These are phyloP conservation scores for Microsporum audouinii DNA, from an alignment of 2,329 filamentous ascomycete species.

Conservation along the genomic window DNA sequence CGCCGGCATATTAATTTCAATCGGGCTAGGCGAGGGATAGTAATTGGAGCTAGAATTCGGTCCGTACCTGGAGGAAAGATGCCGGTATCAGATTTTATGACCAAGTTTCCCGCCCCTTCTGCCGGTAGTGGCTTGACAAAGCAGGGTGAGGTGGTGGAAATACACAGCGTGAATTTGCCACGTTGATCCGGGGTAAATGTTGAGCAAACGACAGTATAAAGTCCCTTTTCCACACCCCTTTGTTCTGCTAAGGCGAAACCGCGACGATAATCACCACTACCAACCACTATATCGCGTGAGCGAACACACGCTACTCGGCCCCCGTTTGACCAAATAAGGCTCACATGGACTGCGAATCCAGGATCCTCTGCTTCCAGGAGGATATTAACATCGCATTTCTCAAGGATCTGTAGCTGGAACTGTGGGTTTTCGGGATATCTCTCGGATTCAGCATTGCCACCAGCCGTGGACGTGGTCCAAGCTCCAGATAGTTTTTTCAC, in stretches of 20 bases:
- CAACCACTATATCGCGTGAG: conserved; percentile 64
- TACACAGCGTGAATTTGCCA: conserved; percentile 60
- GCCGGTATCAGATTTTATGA: conserved; percentile 36
- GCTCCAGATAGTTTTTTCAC: conserved; percentile 49
- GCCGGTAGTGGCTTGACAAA: conserved; percentile 51
- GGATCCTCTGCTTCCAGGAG: conserved; percentile 57
- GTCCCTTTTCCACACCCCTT: conserved; percentile 51
- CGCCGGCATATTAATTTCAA: conserved; percentile 47
- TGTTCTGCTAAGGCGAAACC: conserved; percentile 62
- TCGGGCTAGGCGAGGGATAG: conserved; percentile 46
- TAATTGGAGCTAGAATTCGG: conserved; percentile 43
- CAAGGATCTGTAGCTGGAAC: conserved; percentile 53
- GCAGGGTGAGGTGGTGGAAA: conserved; percentile 52
- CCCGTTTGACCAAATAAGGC: conserved; percentile 67
- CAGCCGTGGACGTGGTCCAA: conserved; percentile 72
- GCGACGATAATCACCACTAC: conserved; percentile 79
- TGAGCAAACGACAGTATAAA: conserved; percentile 80
- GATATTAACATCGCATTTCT: conserved; percentile 53
- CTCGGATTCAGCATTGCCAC: conserved; percentile 67
- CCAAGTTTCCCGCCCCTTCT: conserved; percentile 64
- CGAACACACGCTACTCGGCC: conserved; percentile 57
- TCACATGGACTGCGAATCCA: conserved; percentile 69
- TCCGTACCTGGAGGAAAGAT: conserved; percentile 44
- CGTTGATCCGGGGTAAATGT: conserved; percentile 75
- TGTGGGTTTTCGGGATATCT: conserved; percentile 81